Evolutionary conservation across 2,329 filamentous ascomycete species (phyloP), one percentile per base, ranked within the genome.

Genomic region (Arachnopeziza araneosa): DNA sequence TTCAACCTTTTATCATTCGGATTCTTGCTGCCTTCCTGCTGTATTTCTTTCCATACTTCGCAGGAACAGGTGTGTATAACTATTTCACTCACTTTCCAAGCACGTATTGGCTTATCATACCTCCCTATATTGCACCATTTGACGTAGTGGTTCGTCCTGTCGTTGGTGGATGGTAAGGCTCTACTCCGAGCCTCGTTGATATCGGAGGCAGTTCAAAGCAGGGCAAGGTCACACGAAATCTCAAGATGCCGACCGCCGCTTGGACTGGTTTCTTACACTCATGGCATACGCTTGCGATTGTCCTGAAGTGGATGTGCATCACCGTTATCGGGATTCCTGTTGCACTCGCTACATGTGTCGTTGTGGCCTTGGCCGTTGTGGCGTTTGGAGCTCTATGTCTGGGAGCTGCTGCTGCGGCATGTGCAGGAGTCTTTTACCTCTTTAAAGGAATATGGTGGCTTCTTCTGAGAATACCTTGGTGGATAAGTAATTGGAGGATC

Each of bases 291-390:
- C 48, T 64, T n/a, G 60, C 52, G 4, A 60, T 63, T 12, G 59
- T 64, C 14, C 24, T 64, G 14, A 63, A 64, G 53, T 64, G 56
- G 57, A 63, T 61, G 60, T 63, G 60, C 23, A 64, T 64, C 24
- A 61, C 60, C 1, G 57, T 64, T 22, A 48, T 64, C n/a, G 63
- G 63, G 1, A 63, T 64, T 8, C 63, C 63, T 24, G 26, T 63
- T 44, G 63, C 63, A 12, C 21, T 63, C 22, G 59, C 53, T 23
- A 63, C 53, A 1, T 64, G 60, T 48, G 5, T 64, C 3, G 17
- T 58, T 14, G 48, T 64, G 22, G 63, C 54, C 5, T 23, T 56
- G 2, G 54, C 53, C 14, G 60, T 49, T 0, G 22, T 64, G 17
- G 50, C 48, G 8, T 64, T 64, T 49, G 60, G 19, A 26, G 36